Percentiles rank a stretch among this genome's conserved stretches.
Conservation (phyloP, 1,139 yeast species). For the Candida sp. region DNA sequence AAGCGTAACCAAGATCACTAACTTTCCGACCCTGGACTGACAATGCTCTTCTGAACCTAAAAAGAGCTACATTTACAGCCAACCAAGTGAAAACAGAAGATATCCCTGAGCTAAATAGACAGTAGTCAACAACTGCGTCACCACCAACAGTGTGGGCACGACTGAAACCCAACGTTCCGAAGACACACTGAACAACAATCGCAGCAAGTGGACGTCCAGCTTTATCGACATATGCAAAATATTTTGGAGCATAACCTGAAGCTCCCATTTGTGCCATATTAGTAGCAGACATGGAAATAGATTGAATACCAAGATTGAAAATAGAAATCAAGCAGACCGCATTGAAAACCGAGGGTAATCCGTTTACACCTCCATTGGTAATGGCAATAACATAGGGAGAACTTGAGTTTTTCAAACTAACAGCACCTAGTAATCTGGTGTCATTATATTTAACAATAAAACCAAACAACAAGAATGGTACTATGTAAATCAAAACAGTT, state of each 20-base stretch:
- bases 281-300: conserved; percentile 76
- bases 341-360: conserved; percentile 46
- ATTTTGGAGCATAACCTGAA: conserved; percentile 76
- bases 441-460: conserved; percentile 40
- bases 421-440: conserved; percentile 25
- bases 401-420: conserved; percentile 40
- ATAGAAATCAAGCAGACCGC: conserved; percentile 47
- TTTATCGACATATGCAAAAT: conserved; percentile 71
- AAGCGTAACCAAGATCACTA: conserved; percentile 64
- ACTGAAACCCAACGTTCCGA: conserved; percentile 71
- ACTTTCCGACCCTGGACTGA: conserved; percentile 58
- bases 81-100: conserved; percentile 86
- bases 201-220: conserved; percentile 74
- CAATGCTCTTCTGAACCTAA: conserved; percentile 79
- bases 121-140: conserved; percentile 65
- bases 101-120: conserved; percentile 81
- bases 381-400: conserved; percentile 50
- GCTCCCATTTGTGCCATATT: conserved; percentile 79
- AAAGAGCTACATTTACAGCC: conserved; percentile 70
- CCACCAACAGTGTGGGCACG: conserved; percentile 57
- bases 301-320: conserved; percentile 48
- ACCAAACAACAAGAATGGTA: conserved; percentile 40
- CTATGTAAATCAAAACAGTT: conserved; percentile 40
- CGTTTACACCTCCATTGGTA: conserved; percentile 37
- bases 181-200: conserved; percentile 48